phyloP scores from a whole-genome alignment of 306 rosid genomes.

The Calophaca sinica region DNA sequence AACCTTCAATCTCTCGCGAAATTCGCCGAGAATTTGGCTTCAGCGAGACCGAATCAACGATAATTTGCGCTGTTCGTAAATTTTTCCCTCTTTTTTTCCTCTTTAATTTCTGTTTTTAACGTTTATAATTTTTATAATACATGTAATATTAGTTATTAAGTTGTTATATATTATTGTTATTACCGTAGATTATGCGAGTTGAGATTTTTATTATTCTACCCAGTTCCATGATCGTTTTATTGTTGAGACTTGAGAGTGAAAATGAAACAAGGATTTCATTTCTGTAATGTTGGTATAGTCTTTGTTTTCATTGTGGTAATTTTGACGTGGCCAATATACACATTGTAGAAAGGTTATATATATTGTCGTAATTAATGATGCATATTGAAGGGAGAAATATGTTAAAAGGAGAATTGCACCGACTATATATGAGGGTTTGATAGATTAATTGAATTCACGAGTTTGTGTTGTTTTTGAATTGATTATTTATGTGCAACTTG shows the following conservation, averaged over 20 bases:
- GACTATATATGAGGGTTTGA: neutral
- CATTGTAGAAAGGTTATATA: neutral
- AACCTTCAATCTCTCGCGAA: slow-evolving; percentile 90
- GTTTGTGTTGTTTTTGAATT: neutral
- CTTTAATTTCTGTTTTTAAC: neutral
- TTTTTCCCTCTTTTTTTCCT: neutral
- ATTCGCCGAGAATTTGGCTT: slow-evolving; percentile 66
- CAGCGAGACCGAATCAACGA: slow-evolving; percentile 43
- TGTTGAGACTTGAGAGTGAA: neutral
- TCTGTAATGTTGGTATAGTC: neutral
- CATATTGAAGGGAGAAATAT: neutral
- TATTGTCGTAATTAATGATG: neutral
- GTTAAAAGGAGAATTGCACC: slow-evolving; percentile 18
- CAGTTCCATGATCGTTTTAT: slow-evolving; percentile 1
- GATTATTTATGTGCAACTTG: neutral
- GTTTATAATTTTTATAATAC: slow-evolving; percentile 21
- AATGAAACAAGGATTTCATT: slow-evolving; percentile 40
- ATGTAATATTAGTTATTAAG: slow-evolving; percentile 19
- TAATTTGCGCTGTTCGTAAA: slow-evolving; percentile 19
- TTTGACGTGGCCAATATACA: neutral
- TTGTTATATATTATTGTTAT: slow-evolving; percentile 18
- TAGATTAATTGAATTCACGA: neutral
- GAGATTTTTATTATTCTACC: neutral
- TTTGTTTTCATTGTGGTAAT: slow-evolving; percentile 14
- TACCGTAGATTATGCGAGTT: neutral